phyloP scores from a whole-genome alignment of 2,329 filamentous ascomycete genomes.

The Acrodontium crateriforme region DNA sequence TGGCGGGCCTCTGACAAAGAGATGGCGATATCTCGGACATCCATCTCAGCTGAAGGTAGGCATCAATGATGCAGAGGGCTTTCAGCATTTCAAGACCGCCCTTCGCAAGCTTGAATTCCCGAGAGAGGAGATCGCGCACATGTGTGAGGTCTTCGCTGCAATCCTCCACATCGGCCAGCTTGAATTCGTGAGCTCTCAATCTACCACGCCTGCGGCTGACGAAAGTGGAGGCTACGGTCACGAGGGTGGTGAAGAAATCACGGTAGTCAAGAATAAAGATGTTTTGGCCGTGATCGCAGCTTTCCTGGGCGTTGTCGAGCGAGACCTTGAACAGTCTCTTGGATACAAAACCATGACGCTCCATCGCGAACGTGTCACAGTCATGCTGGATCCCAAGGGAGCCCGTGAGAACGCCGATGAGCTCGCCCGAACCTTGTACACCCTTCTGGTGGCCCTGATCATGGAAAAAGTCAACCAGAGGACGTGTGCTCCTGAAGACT shows the following conservation, averaged over 20 bases:
- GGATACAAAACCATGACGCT: conserved; percentile 97
- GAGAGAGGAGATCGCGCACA: conserved; percentile 83
- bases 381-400: conserved; percentile 89
- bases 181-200: conserved; percentile 73
- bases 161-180: conserved; percentile 97
- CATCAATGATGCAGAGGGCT: conserved; percentile 89
- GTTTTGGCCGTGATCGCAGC: conserved; percentile 73
- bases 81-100: conserved; percentile 94
- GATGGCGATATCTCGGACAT: conserved; percentile 94
- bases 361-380: conserved; percentile 89
- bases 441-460: conserved; percentile 82
- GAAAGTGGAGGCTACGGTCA: conserved; percentile 95
- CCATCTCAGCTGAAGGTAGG: conserved; percentile 94
- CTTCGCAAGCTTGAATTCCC: conserved; percentile 89
- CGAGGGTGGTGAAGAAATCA: conserved; percentile 76
- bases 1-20: conserved; percentile 49
- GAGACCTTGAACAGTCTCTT: conserved; percentile 73
- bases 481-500: conserved; percentile 66
- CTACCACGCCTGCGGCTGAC: conserved; percentile 65
- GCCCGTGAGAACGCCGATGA: conserved; percentile 88
- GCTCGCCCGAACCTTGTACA: conserved; percentile 83
- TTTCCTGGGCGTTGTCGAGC: conserved; percentile 76
- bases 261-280: conserved; percentile 87
- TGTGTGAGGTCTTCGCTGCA: conserved; percentile 84
- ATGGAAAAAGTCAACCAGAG: conserved; percentile 86